Percentiles rank a stretch among this genome's conserved stretches.
Evolutionary conservation across 2,329 filamentous ascomycete species (phyloP).

Genomic region (Pseudocercospora macadamiae): DNA sequence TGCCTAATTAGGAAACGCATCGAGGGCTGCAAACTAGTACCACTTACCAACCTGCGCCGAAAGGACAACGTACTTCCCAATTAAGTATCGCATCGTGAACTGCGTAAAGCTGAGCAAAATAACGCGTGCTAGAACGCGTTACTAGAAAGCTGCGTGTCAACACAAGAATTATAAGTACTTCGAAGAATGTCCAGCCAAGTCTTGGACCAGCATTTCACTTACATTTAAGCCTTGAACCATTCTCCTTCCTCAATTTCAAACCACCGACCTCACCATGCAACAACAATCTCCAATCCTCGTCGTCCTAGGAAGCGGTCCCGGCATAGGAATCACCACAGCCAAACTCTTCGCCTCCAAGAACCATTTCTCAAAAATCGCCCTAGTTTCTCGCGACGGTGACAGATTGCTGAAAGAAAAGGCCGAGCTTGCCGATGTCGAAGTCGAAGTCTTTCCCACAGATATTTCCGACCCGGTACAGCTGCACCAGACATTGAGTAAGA

Average conservation of each 20-base stretch:
- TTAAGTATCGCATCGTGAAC: not conserved
- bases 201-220: not conserved
- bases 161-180: not conserved
- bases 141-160: not conserved
- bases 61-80: not conserved
- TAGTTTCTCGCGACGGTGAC: constrained; percentile 21
- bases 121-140: no score
- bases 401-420: constrained; percentile 17
- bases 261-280: not conserved
- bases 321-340: constrained; percentile 22
- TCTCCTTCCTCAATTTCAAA: not conserved
- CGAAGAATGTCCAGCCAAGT: not conserved
- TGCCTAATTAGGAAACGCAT: constrained; percentile 14
- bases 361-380: constrained; percentile 16
- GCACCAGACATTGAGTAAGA: constrained; percentile 8
- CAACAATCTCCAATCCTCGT: constrained; percentile 16
- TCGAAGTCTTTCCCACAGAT: constrained; percentile 10
- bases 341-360: constrained; percentile 17
- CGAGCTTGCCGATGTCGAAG: constrained; percentile 8
- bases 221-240: not conserved
- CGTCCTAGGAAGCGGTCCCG: constrained; percentile 19
- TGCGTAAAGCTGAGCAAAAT: not conserved
- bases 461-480: constrained; percentile 14
- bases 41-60: not conserved
- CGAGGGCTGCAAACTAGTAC: not conserved